Base-by-base conservation (phyloP, 768 basidiomycete genomes). In the Psilocybe tampanensis region DNA sequence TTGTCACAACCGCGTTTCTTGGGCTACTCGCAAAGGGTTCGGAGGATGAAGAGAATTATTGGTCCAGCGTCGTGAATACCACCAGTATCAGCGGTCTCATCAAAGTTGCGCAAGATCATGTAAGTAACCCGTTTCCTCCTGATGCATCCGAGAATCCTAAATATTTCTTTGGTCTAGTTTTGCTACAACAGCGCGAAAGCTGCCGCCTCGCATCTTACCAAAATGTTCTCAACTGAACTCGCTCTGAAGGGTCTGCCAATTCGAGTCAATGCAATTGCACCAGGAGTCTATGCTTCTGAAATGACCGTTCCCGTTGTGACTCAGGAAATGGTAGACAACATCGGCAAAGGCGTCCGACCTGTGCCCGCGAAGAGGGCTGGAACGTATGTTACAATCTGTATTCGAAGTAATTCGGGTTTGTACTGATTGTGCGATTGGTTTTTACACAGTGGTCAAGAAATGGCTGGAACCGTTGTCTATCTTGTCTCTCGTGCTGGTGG, bases 111-210 rank as follows among this genome's bases (percentile, higher is more conserved):
- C 90, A 92, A 68, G 80, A 86, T 58, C 91, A 93, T 64, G 91
- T 92, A 70, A n/a, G 87, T 71, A 44, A 45, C 13, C 39, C 24
- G 29, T 29, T 24, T 19, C 42, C 6, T 22, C 34, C 5, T 18
- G 12, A 19, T 29, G 26, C 13, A 18, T 12, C 19, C 9, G 11
- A 17, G 23, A 24, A 36, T 18, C 18, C 36, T 51, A 11, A 60
- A 15, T 19, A 43, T 33, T 19, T 11, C 17, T 15, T n/a, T 36
- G n/a, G n/a, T 18, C 19, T 18, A 93, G 91, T 92, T 92, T 66
- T 83, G 81, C 24, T 93, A 93, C 70, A 93, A 93, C 69, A 89
- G 87, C 63, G 76, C 88, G 7, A 93, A 93, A 68, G 89, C 88
- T 0, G 92, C 89, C 2, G 85, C 84, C 5, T 80, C 86, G 12